Evolutionary conservation across 192 early-diverging fungal genomes (phyloP).

Genomic region (Hyaloraphidium curvatum): DNA sequence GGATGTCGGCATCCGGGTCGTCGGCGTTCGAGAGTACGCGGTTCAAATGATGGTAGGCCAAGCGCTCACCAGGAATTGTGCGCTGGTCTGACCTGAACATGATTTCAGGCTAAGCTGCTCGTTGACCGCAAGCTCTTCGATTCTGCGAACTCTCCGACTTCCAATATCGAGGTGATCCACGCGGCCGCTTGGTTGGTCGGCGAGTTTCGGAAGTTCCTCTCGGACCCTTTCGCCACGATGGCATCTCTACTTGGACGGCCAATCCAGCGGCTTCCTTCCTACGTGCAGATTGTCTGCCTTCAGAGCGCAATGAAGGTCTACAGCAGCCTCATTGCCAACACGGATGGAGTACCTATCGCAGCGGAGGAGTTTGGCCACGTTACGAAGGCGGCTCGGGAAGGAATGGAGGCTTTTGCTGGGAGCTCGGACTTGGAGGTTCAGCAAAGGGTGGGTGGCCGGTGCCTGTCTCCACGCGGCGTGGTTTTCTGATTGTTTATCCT

Average conservation of each 20-base stretch:
- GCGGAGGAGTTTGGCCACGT: background rate
- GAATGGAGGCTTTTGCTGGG: constrained; percentile 7
- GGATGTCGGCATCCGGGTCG: constrained; percentile 77
- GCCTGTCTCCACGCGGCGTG: background rate
- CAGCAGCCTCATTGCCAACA: constrained; percentile 52
- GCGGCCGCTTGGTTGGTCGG: constrained; percentile 84
- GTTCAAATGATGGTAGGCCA: constrained; percentile 45
- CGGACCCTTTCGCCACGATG: background rate
- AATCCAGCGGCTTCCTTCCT: background rate
- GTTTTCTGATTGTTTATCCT: background rate
- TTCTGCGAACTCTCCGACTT: constrained; percentile 29
- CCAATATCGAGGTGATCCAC: constrained; percentile 50
- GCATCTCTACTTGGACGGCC: constrained; percentile 3
- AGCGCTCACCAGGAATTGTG: background rate
- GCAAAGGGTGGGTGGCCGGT: constrained; percentile 9
- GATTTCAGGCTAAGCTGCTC: constrained; percentile 39
- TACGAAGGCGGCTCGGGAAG: too few relatives aligned
- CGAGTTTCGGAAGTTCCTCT: constrained; percentile 53
- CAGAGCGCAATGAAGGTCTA: constrained; percentile 39
- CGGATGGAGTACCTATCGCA: constrained; percentile 39
- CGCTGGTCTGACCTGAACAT: background rate
- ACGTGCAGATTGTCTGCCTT: constrained; percentile 26
- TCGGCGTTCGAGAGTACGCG: constrained; percentile 55
- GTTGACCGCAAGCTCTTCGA: constrained; percentile 39
- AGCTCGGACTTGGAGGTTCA: constrained; percentile 58